phyloP scores from a whole-genome alignment of 192 early-diverging fungal species.

The Backusella liffmaniae region DNA sequence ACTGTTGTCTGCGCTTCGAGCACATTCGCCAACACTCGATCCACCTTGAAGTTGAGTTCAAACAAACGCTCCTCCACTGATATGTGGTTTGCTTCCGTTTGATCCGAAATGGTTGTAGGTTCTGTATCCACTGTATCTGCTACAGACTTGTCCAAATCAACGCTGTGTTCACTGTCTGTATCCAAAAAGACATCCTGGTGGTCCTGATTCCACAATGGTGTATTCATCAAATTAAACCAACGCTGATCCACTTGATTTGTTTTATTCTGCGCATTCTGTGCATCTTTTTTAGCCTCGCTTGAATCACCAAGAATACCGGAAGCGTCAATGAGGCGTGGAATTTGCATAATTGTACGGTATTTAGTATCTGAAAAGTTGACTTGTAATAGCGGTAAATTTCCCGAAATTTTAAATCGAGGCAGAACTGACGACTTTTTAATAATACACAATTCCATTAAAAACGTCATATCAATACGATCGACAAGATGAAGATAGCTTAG shows the following conservation, averaged over 20 bases:
- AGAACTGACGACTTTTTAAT: conserved; percentile 72
- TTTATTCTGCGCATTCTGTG: background rate
- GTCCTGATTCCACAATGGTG: conserved; percentile 17
- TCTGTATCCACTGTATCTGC: conserved; percentile 55
- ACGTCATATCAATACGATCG: conserved; percentile 82
- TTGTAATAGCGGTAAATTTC: conserved; percentile 79
- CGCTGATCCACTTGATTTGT: conserved; percentile 12
- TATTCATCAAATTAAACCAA: conserved; percentile 20
- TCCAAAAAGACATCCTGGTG: conserved; percentile 25
- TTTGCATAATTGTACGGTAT: conserved; percentile 82
- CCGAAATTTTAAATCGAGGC: conserved; percentile 74
- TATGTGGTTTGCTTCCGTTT: background rate
- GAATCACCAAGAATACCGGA: conserved; percentile 27
- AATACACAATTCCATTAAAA: conserved; percentile 84
- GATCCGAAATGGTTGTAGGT: background rate
- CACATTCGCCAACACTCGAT: conserved; percentile 65
- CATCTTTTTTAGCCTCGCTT: background rate
- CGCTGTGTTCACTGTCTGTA: conserved; percentile 32
- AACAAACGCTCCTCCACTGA: conserved; percentile 44
- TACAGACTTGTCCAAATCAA: conserved; percentile 46
- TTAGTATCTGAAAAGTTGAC: conserved; percentile 93
- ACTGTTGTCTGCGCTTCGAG: conserved; percentile 48
- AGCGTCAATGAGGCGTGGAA: conserved; percentile 62
- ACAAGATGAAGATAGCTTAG: conserved; percentile 73
- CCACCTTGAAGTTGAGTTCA: conserved; percentile 66